Evolutionary conservation across 371 early-diverging fungal genomes (phyloP).

Genomic region (Zopfochytrium polystomum): DNA sequence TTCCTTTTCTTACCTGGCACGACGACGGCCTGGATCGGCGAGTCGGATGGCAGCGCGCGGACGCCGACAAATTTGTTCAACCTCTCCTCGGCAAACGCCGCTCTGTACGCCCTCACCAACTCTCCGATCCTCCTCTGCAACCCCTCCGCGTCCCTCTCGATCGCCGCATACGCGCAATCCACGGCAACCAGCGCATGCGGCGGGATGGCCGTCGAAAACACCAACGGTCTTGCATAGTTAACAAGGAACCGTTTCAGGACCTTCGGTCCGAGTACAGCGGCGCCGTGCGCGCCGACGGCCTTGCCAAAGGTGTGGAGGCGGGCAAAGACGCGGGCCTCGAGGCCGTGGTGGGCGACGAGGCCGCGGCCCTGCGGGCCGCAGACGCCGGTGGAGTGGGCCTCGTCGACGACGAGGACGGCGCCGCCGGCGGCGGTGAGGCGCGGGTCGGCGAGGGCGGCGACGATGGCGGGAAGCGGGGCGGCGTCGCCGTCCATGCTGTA

Average conservation of each 20-base stretch:
- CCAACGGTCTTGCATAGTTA: slow-evolving; percentile 78
- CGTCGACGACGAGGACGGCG: slow-evolving; percentile 62
- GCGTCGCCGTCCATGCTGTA: slow-evolving; percentile 86
- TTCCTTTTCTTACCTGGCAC: slow-evolving; percentile 51
- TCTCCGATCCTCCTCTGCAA: slow-evolving; percentile 13
- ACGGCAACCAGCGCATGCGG: slow-evolving; percentile 41
- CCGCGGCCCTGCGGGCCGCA: slow-evolving; percentile 70
- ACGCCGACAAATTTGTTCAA: no score
- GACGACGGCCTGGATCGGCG: slow-evolving; percentile 75
- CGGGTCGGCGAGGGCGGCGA: slow-evolving; percentile 47
- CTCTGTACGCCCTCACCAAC: no score
- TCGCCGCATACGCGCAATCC: slow-evolving; percentile 28
- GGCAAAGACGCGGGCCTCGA: slow-evolving; percentile 67
- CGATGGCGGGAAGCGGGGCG: slow-evolving; percentile 66
- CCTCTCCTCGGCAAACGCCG: no score
- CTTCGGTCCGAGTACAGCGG: slow-evolving; percentile 65
- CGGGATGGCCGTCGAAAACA: slow-evolving; percentile 78
- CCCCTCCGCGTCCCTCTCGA: slow-evolving; percentile 27
- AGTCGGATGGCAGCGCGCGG: slow-evolving; percentile 51
- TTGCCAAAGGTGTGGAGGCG: slow-evolving; percentile 84
- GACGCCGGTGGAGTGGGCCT: slow-evolving; percentile 84
- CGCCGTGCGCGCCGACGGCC: slow-evolving; percentile 77
- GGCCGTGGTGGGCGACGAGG: slow-evolving; percentile 58
- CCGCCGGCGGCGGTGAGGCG: slow-evolving; percentile 47
- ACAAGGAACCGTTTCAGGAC: slow-evolving; percentile 64